A percentile compares a stretch with the other conserved stretches of the same genome.
These are phyloP conservation scores for Wickerhamiella nectarea DNA, from an alignment of 805 yeast species.

Conservation along the genomic window DNA sequence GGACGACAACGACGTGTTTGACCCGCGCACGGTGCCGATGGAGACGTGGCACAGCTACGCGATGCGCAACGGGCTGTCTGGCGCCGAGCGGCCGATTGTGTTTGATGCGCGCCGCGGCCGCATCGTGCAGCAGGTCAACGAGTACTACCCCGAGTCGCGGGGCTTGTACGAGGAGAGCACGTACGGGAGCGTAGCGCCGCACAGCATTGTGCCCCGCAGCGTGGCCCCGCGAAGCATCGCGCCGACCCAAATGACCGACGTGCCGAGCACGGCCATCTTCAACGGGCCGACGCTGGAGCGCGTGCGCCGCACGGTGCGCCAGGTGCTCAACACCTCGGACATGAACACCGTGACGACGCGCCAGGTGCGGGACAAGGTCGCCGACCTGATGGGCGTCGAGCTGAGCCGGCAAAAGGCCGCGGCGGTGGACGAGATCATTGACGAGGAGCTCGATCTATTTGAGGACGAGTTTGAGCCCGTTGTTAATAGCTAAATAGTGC, in stretches of 20 bases:
- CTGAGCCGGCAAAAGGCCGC: constrained; percentile 23
- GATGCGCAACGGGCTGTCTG: constrained; percentile 26
- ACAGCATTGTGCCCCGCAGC: background rate
- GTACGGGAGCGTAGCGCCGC: background rate
- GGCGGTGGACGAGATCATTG: constrained; percentile 25
- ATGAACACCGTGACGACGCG: constrained; percentile 27
- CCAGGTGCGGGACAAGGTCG: constrained; percentile 26
- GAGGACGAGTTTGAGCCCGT: constrained; percentile 8
- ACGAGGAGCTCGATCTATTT: constrained; percentile 23
- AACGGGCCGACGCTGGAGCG: constrained; percentile 21
- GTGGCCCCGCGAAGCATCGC: background rate
- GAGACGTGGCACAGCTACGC: constrained; percentile 31
- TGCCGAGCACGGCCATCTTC: constrained; percentile 11
- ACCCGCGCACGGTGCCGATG: constrained; percentile 26
- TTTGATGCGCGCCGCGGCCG: constrained; percentile 27
- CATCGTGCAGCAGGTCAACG: constrained; percentile 18
- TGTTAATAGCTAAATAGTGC: too few relatives aligned
- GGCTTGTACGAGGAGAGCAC: background rate
- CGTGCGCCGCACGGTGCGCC: constrained; percentile 23
- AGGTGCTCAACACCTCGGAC: constrained; percentile 24
- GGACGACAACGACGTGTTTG: constrained; percentile 26
- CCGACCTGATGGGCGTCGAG: constrained; percentile 26
- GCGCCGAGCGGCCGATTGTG: constrained; percentile 26
- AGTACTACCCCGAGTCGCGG: constrained; percentile 3
- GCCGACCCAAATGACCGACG: background rate